A percentile compares a stretch with the other conserved stretches of the same genome.
Evolutionary conservation across 768 basidiomycete genomes (phyloP).

Genomic region (Agrocybe praecox): DNA sequence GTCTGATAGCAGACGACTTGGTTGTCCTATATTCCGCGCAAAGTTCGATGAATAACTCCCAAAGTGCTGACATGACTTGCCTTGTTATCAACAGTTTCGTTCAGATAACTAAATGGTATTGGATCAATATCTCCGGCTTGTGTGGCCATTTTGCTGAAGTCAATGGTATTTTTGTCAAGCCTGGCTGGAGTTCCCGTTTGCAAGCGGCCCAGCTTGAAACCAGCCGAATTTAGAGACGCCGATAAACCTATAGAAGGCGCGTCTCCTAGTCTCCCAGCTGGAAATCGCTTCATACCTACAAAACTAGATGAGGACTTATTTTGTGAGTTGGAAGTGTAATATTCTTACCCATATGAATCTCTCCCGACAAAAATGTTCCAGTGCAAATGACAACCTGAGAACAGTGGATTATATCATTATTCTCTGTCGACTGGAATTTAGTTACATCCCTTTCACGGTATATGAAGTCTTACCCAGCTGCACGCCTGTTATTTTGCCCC

Average conservation of each 20-base stretch:
- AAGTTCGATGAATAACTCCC: not conserved
- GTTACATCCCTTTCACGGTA: not conserved
- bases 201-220: conserved; percentile 81
- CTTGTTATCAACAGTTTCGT: conserved; percentile 68
- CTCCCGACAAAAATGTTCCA: conserved; percentile 89
- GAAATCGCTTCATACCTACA: conserved; percentile 69
- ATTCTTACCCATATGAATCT: conserved; percentile 81
- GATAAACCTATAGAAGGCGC: conserved; percentile 76
- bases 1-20: conserved; percentile 79
- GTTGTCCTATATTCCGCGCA: conserved; percentile 49
- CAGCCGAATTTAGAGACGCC: conserved; percentile 69
- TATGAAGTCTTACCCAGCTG: conserved; percentile 51
- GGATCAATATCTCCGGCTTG: conserved; percentile 73
- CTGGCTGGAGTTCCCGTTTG: conserved; percentile 90
- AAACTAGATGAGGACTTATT: not conserved
- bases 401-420: conserved; percentile 74
- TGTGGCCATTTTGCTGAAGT: conserved; percentile 59
- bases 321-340: not conserved
- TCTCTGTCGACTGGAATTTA: conserved; percentile 44
- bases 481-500: conserved; percentile 66
- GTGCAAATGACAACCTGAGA: conserved; percentile 88
- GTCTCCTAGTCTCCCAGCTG: conserved; percentile 78
- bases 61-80: conserved; percentile 35
- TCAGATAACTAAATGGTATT: conserved; percentile 76
- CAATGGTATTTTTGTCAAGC: conserved; percentile 67